Percentiles rank a stretch among this genome's conserved stretches.
phyloP scores from a whole-genome alignment of 31 red algal genomes.

The Asparagopsis taxiformis region DNA sequence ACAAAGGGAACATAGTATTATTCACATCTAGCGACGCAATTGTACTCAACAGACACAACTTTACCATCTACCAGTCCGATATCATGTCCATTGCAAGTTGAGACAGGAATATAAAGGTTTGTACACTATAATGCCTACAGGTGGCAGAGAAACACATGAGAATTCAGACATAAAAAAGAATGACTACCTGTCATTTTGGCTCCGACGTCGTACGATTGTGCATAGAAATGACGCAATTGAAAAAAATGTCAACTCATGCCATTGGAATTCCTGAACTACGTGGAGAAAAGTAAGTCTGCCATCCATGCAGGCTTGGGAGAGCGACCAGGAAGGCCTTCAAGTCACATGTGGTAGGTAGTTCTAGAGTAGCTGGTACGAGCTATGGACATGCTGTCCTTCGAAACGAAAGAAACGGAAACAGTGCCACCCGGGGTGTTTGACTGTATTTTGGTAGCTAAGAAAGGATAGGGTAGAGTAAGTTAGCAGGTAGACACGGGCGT shows the following conservation, averaged over 20 bases:
- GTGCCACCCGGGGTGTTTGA: too few species aligned
- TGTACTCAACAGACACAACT: not conserved
- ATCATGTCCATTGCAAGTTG: not conserved
- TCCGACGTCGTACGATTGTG: not conserved
- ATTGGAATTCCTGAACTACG: not conserved
- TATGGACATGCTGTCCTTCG: too few species aligned
- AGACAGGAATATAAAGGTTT: too few species aligned
- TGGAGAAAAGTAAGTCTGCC: constrained; percentile 3
- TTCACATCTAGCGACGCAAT: not conserved
- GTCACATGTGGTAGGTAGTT: too few species aligned
- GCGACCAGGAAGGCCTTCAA: not conserved
- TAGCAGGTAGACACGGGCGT: too few species aligned
- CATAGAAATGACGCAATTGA: not conserved
- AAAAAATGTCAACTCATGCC: not conserved
- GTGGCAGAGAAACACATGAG: too few species aligned
- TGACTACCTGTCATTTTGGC: not conserved
- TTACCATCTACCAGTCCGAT: not conserved
- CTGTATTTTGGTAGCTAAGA: too few species aligned
- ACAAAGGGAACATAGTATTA: not conserved
- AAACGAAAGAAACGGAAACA: too few species aligned
- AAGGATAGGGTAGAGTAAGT: too few species aligned
- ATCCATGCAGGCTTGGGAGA: constrained; percentile 16
- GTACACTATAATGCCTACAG: too few species aligned
- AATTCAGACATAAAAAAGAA: too few species aligned
- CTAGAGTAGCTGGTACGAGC: too few species aligned